Evolutionary conservation across 352 stramenopile genomes (phyloP).

Genomic region (Aphanomyces invadans): DNA sequence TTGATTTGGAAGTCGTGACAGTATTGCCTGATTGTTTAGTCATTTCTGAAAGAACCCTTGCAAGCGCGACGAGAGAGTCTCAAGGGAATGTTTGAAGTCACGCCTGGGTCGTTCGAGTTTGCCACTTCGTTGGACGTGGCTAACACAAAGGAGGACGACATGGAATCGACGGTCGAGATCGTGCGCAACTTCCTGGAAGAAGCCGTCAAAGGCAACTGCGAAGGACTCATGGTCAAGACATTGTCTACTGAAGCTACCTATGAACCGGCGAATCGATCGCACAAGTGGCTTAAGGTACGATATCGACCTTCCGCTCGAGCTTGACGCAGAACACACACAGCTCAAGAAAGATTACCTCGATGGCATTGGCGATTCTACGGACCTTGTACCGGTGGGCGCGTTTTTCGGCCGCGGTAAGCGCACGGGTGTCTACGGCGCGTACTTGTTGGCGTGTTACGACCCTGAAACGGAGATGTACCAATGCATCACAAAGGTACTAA

Average conservation of each 20-base stretch:
- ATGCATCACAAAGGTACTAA: constrained; percentile 89
- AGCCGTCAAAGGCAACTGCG: constrained; percentile 89
- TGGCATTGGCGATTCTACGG: constrained; percentile 95
- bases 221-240: constrained; percentile 99
- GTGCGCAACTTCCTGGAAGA: constrained; percentile 93
- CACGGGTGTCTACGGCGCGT: constrained; percentile 96
- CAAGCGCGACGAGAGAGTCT: constrained; percentile 88
- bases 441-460: constrained; percentile 98
- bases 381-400: constrained; percentile 98
- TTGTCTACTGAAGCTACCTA: constrained; percentile 95
- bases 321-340: too few relatives aligned
- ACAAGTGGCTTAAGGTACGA: constrained; percentile 97
- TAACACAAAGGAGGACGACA: constrained; percentile 78
- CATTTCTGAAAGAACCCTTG: constrained; percentile 87
- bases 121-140: constrained; percentile 85
- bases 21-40: constrained; percentile 33
- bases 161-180: constrained; percentile 69
- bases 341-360: constrained; percentile 99
- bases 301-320: too few relatives aligned
- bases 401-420: constrained; percentile 95
- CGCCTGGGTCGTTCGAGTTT: constrained; percentile 93
- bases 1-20: background rate
- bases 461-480: constrained; percentile 97
- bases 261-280: constrained; percentile 93
- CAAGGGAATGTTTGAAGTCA: constrained; percentile 86